Evolutionary conservation across 805 yeast species (phyloP), one percentile per base, ranked within the genome.

Genomic region (Ogataea nonfermentans): DNA sequence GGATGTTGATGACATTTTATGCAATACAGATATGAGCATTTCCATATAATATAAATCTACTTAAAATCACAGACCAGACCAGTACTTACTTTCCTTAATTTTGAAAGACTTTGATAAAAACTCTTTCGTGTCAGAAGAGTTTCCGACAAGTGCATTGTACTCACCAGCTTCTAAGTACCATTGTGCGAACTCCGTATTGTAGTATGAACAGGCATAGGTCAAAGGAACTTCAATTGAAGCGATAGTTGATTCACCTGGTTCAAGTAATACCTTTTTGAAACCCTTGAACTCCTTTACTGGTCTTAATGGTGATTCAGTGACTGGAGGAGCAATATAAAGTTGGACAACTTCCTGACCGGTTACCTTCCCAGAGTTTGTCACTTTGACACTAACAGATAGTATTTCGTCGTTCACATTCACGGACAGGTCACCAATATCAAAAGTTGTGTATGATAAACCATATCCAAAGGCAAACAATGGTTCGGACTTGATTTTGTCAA

Each of bases 391-490:
- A n/a, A n/a, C n/a, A n/a, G n/a, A n/a, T n/a, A n/a, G n/a, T n/a
- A n/a, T n/a, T n/a, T n/a, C n/a, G n/a, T n/a, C n/a, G n/a, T n/a
- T n/a, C n/a, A n/a, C n/a, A n/a, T n/a, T n/a, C n/a, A n/a, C n/a
- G n/a, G 33, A 20, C 15, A 46, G 37, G 36, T 64, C 59, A 25
- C 50, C 43, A 10, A 66, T 53, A 33, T 51, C 57, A 43, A 71
- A 71, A 22, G 63, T 65, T 3, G 82, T 66, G 53, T 76, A 79
- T 1, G 82, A 74, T 32, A 79, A 59, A 7, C 85, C 85, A 61
- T 54, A 76, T 3, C 84, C 85, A 57, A 80, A 80, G 44, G 76
- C 82, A 53, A 58, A 80, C 33, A 82, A 59, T 14, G 84, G 82
- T 46, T 67, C 66, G 29, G 78, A 72, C 40, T 73, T 68, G 44